Evolutionary conservation across 768 basidiomycete species (phyloP), one percentile per base, ranked within the genome.

Genomic region (Agaricus blazei): DNA sequence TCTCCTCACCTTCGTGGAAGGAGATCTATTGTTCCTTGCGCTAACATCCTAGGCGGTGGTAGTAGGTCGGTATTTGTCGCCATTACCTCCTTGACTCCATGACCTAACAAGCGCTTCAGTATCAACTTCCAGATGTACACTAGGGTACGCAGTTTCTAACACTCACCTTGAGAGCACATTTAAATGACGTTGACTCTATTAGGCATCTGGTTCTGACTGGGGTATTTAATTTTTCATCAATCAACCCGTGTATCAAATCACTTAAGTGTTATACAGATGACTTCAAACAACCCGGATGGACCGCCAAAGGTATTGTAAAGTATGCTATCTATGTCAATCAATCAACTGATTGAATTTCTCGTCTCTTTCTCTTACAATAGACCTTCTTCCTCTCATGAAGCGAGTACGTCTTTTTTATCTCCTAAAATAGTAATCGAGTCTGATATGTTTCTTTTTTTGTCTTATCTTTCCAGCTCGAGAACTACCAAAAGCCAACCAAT

Each of bases 101-200:
- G 28, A 43, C 11, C 27, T n/a, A 41, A 12, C 26, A 5, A 23
- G 15, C 14, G 19, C 58, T 37, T 54, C 58, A 85, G 84, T 63
- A 87, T 87, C 73, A 88, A 88, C 68, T 88, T 87, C 79, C 85
- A 83, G 79, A 85, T 87, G 85, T 86, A 86, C 70, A 86, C 84
- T 27, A 75, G 83, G 62, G 81, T 81, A 63, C 61, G 64, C 26
- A 15, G 34, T 11, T 3, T 23, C 26, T 27, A 28, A 8, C 11
- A 4, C 4, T 19, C 24, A n/a, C n/a, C 29, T 15, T n/a, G 14
- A 15, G 26, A 29, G 3, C n/a, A 3, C 46, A 15, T 31, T 4
- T 46, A 14, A 28, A 6, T 24, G 40, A 41, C 59, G 29, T 36
- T 14, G 41, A 28, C 12, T 42, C 40, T 56, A 47, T n/a, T 44